Percentiles rank a stretch among this genome's conserved stretches.
Evolutionary conservation across 805 yeast genomes (phyloP).

Genomic region (Helenozyma baotianmanensis): DNA sequence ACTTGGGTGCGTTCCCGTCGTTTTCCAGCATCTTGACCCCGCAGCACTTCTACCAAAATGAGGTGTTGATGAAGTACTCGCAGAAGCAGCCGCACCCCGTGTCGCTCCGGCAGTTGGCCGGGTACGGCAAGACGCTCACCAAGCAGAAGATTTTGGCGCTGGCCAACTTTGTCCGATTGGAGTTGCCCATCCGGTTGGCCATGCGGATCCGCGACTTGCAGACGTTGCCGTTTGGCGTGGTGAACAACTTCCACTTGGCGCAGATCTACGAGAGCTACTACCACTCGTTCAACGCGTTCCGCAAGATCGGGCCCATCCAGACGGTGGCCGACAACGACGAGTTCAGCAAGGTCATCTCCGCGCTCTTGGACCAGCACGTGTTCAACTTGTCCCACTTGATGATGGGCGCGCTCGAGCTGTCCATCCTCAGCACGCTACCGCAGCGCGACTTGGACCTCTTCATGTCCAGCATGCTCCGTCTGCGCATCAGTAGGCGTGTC

Average conservation of each 20-base stretch:
- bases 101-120: slow-evolving; percentile 83
- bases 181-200: slow-evolving; percentile 79
- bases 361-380: slow-evolving; percentile 73
- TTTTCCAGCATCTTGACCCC: slow-evolving; percentile 40
- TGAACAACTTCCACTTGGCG: slow-evolving; percentile 79
- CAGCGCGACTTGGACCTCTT: slow-evolving; percentile 63
- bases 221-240: slow-evolving; percentile 74
- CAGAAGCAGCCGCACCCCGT: slow-evolving; percentile 79
- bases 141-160: slow-evolving; percentile 72
- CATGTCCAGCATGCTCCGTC: slow-evolving; percentile 72
- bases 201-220: slow-evolving; percentile 77
- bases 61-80: slow-evolving; percentile 58
- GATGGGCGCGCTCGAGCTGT: slow-evolving; percentile 88
- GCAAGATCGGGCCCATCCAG: slow-evolving; percentile 64
- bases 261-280: slow-evolving; percentile 88
- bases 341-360: slow-evolving; percentile 62
- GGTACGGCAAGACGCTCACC: slow-evolving; percentile 76
- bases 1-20: slow-evolving; percentile 39
- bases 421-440: slow-evolving; percentile 55
- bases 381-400: slow-evolving; percentile 80
- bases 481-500: slow-evolving; percentile 84
- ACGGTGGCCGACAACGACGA: slow-evolving; percentile 69
- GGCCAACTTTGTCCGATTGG: slow-evolving; percentile 85
- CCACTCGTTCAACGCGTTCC: slow-evolving; percentile 78
- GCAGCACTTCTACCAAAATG: slow-evolving; percentile 86